These are phyloP conservation scores for Talaromyces trachyspermus DNA, from an alignment of 495 filamentous ascomycete genomes.

Conservation along the genomic window DNA sequence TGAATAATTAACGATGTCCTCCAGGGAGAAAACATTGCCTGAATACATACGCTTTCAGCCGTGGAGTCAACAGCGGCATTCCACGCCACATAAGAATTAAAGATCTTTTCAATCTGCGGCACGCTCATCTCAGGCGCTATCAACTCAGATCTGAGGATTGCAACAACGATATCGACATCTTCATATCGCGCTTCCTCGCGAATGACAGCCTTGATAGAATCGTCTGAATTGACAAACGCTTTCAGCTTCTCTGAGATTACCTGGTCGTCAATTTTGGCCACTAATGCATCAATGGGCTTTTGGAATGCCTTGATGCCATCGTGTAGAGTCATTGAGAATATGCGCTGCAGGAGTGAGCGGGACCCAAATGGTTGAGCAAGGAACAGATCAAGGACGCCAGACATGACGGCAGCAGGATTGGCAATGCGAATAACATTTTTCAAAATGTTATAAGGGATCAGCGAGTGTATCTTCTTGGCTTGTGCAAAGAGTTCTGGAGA, in stretches of 20 bases:
- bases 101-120: constrained; percentile 72
- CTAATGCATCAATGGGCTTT: constrained; percentile 71
- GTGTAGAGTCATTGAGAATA: constrained; percentile 83
- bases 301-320: constrained; percentile 84
- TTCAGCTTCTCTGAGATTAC: constrained; percentile 78
- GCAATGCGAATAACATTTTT: constrained; percentile 96
- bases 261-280: constrained; percentile 64
- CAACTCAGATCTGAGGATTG: constrained; percentile 67
- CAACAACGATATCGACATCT: constrained; percentile 73
- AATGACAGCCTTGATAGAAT: constrained; percentile 64
- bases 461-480: constrained; percentile 82
- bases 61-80: constrained; percentile 86
- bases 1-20: constrained; percentile 12
- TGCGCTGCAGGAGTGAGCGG: constrained; percentile 82
- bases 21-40: constrained; percentile 6
- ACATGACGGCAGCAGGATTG: constrained; percentile 95
- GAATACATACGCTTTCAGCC: constrained; percentile 64
- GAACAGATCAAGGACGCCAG: constrained; percentile 84
- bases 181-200: constrained; percentile 63
- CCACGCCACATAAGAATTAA: constrained; percentile 96
- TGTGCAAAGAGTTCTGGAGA: constrained; percentile 93
- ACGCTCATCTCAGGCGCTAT: constrained; percentile 59
- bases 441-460: constrained; percentile 84
- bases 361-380: constrained; percentile 90
- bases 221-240: constrained; percentile 64